Evolutionary conservation across 2,329 filamentous ascomycete genomes (phyloP).

Genomic region (Phialophora chinensis): DNA sequence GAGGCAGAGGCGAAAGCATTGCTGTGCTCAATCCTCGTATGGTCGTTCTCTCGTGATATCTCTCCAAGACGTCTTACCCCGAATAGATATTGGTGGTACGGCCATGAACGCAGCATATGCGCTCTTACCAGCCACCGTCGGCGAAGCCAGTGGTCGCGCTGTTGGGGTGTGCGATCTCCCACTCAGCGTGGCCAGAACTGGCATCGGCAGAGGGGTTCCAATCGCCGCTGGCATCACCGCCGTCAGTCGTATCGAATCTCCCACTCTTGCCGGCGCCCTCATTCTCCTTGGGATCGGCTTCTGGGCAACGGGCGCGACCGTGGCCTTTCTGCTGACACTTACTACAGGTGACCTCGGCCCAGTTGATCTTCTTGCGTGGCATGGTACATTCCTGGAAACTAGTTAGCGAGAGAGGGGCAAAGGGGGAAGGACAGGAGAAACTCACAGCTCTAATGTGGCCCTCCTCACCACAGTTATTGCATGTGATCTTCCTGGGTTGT

Average conservation of each 20-base stretch:
- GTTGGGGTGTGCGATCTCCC: conserved; percentile 22
- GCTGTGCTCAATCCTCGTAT: neutral
- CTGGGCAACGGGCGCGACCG: conserved; percentile 31
- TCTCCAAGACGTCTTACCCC: neutral
- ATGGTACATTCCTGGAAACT: conserved; percentile 28
- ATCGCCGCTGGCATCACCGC: conserved; percentile 6
- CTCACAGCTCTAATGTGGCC: conserved; percentile 45
- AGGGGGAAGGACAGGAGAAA: neutral
- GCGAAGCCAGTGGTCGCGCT: conserved; percentile 2
- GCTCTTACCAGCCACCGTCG: conserved; percentile 18
- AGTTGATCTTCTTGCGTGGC: conserved; percentile 17
- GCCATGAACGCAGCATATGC: too few species aligned
- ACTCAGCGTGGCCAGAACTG: conserved; percentile 39
- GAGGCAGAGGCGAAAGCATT: neutral
- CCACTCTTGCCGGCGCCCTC: conserved; percentile 32
- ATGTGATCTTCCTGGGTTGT: conserved; percentile 47
- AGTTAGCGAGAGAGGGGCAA: neutral
- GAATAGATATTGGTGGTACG: neutral
- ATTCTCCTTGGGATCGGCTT: conserved; percentile 24
- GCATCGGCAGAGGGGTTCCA: neutral
- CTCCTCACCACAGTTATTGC: conserved; percentile 60
- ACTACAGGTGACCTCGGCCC: conserved; percentile 32
- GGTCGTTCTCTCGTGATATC: neutral
- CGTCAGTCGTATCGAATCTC: conserved; percentile 19
- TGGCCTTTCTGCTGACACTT: conserved; percentile 34